Base-by-base conservation (phyloP, 495 filamentous ascomycete species). In the Aspergillus coremiiformis region DNA sequence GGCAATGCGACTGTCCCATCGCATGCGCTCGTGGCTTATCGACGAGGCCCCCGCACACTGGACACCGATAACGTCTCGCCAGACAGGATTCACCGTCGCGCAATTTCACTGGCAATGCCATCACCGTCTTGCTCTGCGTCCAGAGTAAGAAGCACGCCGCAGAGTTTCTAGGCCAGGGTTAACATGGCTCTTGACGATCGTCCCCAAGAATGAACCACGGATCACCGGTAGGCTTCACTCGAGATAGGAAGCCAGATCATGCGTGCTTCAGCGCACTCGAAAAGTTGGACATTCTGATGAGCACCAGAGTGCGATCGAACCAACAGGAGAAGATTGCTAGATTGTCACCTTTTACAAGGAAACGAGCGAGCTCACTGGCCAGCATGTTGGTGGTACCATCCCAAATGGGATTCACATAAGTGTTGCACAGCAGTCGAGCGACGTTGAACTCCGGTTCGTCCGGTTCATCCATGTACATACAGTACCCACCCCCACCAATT, bases 401-500 rank as follows among this genome's bases (percentile, higher is more conserved):
- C 84, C 86, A 89, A 48, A 88, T 88, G 22, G 77, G 74, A 27
- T 83, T 72, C 2, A 87, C 83, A 5, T 77, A 71, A 0, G 76
- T 80, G 58, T 89, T 86, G 6, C 86, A 73, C 53, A 82, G 76
- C 8, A 89, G 66, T 9, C 85, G 67, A 7, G 83, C 73, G 20
- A 89, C 67, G 49, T 88, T 90, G 46, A 84, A 64, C 30, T 80
- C 78, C 15, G 65, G 64, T 47, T 72, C 70, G 17, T 72, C 67
- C 1, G 66, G 49, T 45, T 72, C 67, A 37, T 88, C 79, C 47
- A 87, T 79, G 54, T 87, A n/a, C n/a, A n/a, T n/a, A n/a, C n/a
- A n/a, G n/a, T n/a, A 89, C 5, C 87, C 85, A 0, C 89, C 79
- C n/a, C 86, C 86, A 15, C 87, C 87, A 48, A 91, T 78, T 1